Conservation (phyloP, 805 yeast species). For the Hanseniaspora hatyaiensis region DNA sequence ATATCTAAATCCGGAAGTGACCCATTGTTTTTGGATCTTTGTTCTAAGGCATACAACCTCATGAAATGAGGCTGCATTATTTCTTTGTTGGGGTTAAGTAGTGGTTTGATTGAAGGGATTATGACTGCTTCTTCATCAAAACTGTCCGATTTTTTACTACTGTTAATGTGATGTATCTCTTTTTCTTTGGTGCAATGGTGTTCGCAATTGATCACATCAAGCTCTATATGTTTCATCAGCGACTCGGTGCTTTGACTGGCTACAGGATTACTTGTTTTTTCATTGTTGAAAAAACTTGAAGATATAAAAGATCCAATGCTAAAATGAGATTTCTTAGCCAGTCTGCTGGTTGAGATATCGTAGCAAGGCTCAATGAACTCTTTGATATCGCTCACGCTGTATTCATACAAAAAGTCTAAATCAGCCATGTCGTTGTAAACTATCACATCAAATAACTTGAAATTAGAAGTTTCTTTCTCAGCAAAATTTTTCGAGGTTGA, state of each 20-base stretch:
- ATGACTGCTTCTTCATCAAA: not conserved
- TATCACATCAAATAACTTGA: constrained; percentile 18
- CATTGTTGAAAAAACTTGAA: too few relatives aligned
- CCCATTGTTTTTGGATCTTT: constrained; percentile 21
- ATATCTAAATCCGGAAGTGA: constrained; percentile 26
- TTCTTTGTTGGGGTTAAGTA: constrained; percentile 18
- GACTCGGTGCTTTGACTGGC: too few relatives aligned
- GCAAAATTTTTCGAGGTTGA: too few relatives aligned
- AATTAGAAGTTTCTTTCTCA: too few relatives aligned
- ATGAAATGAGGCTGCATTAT: constrained; percentile 26
- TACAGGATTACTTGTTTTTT: too few relatives aligned
- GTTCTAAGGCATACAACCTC: constrained; percentile 26
- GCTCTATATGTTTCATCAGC: not conserved
- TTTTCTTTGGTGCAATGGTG: not conserved
- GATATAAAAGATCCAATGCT: too few relatives aligned
- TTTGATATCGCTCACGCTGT: constrained; percentile 18
- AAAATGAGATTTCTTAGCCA: too few relatives aligned
- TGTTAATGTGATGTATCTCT: not conserved
- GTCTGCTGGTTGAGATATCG: constrained; percentile 16
- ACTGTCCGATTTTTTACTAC: not conserved
- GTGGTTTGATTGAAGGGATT: not conserved
- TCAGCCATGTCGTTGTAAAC: constrained; percentile 21
- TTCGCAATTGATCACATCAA: not conserved
- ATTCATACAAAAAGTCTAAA: constrained; percentile 23
- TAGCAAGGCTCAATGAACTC: constrained; percentile 22